Evolutionary conservation across 2,329 filamentous ascomycete species (phyloP).

Genomic region (Cylindrodendrum hubeiense): DNA sequence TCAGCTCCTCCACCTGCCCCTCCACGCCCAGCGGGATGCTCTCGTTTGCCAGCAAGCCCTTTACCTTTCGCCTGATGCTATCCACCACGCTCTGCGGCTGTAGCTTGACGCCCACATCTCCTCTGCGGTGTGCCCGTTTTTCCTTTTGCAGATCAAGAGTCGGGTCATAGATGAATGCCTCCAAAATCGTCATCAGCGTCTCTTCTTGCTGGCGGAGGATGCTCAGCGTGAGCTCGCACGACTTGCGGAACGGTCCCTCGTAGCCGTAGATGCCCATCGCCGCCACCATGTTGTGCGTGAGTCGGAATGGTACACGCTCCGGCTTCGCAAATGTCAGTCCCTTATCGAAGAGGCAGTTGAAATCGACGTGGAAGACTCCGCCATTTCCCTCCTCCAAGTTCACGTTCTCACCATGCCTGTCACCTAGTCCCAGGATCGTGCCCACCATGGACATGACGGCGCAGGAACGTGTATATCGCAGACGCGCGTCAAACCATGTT

Average conservation of each 20-base stretch:
- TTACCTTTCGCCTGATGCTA: slow-evolving; percentile 87
- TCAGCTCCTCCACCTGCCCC: slow-evolving; percentile 96
- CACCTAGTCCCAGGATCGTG: slow-evolving; percentile 91
- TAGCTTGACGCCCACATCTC: slow-evolving; percentile 60
- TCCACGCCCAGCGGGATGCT: slow-evolving; percentile 94
- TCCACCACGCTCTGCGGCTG: slow-evolving; percentile 84
- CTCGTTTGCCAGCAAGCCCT: slow-evolving; percentile 85
- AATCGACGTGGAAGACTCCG: slow-evolving; percentile 96
- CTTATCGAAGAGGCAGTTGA: slow-evolving; percentile 99
- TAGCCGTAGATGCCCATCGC: slow-evolving; percentile 96
- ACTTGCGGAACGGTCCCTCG: slow-evolving; percentile 92
- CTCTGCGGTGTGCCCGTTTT: slow-evolving; percentile 59
- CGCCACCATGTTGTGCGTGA: slow-evolving; percentile 98
- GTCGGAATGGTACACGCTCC: slow-evolving; percentile 92
- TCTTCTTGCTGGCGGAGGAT: slow-evolving; percentile 93
- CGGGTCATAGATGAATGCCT: slow-evolving; percentile 97
- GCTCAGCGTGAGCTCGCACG: slow-evolving; percentile 87
- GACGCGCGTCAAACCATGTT: slow-evolving; percentile 88
- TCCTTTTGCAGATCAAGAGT: slow-evolving; percentile 89
- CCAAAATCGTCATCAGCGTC: slow-evolving; percentile 95
- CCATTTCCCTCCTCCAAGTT: slow-evolving; percentile 94
- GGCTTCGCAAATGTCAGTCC: slow-evolving; percentile 95
- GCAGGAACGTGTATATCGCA: slow-evolving; percentile 91
- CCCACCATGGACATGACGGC: slow-evolving; percentile 99
- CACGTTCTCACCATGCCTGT: slow-evolving; percentile 97